A percentile compares a stretch with the other conserved stretches of the same genome.
Evolutionary conservation across 345 rosid species (phyloP).

Genomic region (Adansonia digitata): DNA sequence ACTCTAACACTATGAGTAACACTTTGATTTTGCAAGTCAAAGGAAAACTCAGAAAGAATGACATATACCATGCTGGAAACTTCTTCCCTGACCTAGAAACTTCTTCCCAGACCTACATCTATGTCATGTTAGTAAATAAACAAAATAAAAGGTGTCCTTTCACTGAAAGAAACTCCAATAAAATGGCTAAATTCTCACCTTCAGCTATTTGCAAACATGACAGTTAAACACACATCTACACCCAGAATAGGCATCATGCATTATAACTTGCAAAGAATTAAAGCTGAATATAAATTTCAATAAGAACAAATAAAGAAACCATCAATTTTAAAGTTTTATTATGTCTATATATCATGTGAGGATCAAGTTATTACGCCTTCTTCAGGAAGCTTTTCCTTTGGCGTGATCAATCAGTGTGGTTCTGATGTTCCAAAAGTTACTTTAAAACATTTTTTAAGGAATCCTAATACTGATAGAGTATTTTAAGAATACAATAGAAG

Average conservation of each 20-base stretch:
- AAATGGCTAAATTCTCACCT: background rate
- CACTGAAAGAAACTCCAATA: background rate
- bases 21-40: background rate
- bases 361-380: background rate
- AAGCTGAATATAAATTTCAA: background rate
- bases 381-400: background rate
- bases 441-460: background rate
- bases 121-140: background rate
- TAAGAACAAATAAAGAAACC: background rate
- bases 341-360: background rate
- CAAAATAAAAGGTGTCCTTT: background rate
- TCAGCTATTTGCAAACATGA: background rate
- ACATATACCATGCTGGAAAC: background rate
- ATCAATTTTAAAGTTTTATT: background rate
- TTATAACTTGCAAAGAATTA: background rate
- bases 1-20: background rate
- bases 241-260: background rate
- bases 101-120: background rate
- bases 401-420: background rate
- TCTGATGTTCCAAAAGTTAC: background rate
- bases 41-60: background rate
- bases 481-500: background rate
- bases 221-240: background rate
- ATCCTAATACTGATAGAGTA: background rate
- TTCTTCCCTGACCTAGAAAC: too few species aligned